A percentile compares a stretch with the other conserved stretches of the same genome.
Evolutionary conservation across 208 protist species (phyloP).

Genomic region (Acanthamoeba healyi): DNA sequence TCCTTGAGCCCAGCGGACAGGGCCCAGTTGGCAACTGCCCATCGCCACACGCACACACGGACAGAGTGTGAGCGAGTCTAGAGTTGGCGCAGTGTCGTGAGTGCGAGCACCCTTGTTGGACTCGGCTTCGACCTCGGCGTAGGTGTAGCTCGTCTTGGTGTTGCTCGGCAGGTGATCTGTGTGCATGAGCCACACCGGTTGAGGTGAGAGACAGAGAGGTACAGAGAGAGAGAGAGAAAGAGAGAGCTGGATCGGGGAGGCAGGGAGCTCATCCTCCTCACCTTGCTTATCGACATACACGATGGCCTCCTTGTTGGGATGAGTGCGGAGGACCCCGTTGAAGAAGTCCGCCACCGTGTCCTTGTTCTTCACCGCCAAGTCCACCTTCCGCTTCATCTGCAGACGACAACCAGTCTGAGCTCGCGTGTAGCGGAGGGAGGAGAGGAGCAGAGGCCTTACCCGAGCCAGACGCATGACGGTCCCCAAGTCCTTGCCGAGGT

Average conservation of each 20-base stretch:
- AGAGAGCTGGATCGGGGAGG: not conserved
- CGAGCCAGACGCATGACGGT: not conserved
- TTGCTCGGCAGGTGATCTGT: not conserved
- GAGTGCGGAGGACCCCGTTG: not conserved
- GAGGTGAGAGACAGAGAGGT: not conserved
- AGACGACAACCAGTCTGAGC: not conserved
- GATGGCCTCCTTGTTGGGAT: constrained; percentile 42
- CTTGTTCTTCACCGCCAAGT: not conserved
- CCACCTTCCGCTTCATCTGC: constrained; percentile 28
- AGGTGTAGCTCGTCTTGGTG: constrained; percentile 57
- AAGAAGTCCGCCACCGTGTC: not conserved
- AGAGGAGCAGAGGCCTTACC: not conserved
- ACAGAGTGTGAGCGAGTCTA: not conserved
- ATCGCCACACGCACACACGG: not conserved
- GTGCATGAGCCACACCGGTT: not conserved
- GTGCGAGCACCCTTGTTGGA: constrained; percentile 55
- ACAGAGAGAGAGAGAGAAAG: not conserved
- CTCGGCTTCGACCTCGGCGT: constrained; percentile 36
- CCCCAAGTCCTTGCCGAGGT: not conserved
- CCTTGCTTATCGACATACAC: constrained; percentile 23
- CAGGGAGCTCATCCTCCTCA: not conserved
- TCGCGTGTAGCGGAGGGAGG: not conserved
- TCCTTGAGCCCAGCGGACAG: not conserved
- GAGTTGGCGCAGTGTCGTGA: too few species aligned
- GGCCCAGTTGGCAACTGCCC: constrained; percentile 56